Base-by-base conservation (phyloP, 768 basidiomycete species). In the Pholiota microspora region DNA sequence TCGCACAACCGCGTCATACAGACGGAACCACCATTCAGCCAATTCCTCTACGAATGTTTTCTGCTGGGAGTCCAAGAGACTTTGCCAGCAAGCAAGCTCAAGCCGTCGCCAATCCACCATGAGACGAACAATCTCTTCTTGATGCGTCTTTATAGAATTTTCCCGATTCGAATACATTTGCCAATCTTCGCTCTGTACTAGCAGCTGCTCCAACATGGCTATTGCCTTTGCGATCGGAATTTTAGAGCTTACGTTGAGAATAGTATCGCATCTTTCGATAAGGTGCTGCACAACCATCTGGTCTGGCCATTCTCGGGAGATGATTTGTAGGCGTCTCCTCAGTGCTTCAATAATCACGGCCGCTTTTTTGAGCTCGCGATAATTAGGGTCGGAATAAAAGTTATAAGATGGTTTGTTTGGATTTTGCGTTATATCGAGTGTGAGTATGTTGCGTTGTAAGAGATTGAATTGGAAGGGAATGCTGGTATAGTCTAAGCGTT, bases 241-340 rank as follows among this genome's bases (percentile, higher is more conserved):
- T 32, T 78, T 73, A 16, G 90, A 71, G 46, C 80, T 74, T 18
- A 94, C 72, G 0, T 71, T 64, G 36, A 94, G 72, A 55, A 94
- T 78, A 7, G 74, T 68, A 35, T 87, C 78, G 62, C 89, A 94
- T 28, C 88, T 86, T 53, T 80, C 80, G 31, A 76, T 74, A 31
- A 99, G 78, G 66, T 96, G 86, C 25, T 88, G 89, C n/a, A 97
- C 77, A 7, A 98, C 92, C 88, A 95, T 94, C 68, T 99, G 97
- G 59, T 98, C 96, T 0, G 97, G 96, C 94, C 94, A 99, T 60
- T 94, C 88, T 56, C 76, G 71, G 23, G 88, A 77, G 16, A 97
- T 75, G 2, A 31, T 55, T 12, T 72, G 61, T 25, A 98, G 74
- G 1, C 86, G 82, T 3, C 53, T 53, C 44, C 74, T 74, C 16